phyloP scores from a whole-genome alignment of 305 asterid species.

The Fraxinus baroniana region DNA sequence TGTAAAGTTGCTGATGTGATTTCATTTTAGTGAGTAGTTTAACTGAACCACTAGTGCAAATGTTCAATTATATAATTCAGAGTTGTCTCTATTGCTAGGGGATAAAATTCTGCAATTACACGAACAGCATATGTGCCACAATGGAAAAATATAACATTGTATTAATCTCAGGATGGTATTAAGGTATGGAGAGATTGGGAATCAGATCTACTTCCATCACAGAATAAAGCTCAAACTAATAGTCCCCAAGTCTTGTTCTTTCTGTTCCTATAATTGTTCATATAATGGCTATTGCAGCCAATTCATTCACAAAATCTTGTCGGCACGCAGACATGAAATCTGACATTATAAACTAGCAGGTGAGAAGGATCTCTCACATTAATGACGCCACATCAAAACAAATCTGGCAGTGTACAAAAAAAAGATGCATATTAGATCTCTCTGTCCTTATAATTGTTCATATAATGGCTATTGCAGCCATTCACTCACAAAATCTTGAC shows the following conservation, averaged over 20 bases:
- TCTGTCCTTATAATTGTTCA: background rate
- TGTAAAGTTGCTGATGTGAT: background rate
- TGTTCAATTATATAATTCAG: background rate
- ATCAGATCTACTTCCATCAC: background rate
- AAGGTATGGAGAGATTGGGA: background rate
- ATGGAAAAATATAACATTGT: background rate
- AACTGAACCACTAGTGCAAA: background rate
- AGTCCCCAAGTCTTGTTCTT: background rate
- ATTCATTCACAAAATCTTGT: background rate
- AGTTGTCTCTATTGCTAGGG: background rate
- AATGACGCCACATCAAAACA: background rate
- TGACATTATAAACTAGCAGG: background rate
- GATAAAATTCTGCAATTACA: background rate
- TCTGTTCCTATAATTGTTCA: background rate
- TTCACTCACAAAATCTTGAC: background rate
- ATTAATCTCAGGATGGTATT: background rate
- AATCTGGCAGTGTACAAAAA: background rate
- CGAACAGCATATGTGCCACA: background rate
- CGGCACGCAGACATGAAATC: background rate
- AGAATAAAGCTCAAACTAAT: background rate
- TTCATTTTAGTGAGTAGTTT: background rate
- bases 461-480: background rate
- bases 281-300: background rate
- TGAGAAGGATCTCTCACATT: background rate
- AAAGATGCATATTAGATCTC: background rate